These are phyloP conservation scores for Petunia axillaris DNA, from an alignment of 257 asterid species.

Conservation along the genomic window DNA sequence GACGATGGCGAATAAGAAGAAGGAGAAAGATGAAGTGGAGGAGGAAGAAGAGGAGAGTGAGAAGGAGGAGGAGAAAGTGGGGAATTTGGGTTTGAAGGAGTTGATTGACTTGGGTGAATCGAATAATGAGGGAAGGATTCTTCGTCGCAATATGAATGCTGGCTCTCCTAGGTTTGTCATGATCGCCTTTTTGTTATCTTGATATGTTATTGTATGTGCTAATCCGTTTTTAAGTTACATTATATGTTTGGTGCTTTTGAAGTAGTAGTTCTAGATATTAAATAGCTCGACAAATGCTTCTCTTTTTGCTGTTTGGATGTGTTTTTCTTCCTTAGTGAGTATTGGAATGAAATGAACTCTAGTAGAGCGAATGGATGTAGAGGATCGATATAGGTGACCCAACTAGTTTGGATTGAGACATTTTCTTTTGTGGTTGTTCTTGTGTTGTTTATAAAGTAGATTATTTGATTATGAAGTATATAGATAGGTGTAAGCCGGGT, in stretches of 20 bases:
- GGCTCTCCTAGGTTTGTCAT: constrained; percentile 56
- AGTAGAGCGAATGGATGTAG: not conserved
- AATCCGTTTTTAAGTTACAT: not conserved
- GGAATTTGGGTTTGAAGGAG: constrained; percentile 76
- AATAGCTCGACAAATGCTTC: not conserved
- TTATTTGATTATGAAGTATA: too few relatives aligned
- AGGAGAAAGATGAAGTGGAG: constrained; percentile 21
- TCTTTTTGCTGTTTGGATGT: not conserved
- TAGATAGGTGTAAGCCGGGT: not conserved
- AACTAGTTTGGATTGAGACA: not conserved
- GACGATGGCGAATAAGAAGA: constrained; percentile 32
- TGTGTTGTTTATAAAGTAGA: too few relatives aligned
- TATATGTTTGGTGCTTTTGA: not conserved
- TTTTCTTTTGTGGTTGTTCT: too few relatives aligned
- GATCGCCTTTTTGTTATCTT: not conserved
- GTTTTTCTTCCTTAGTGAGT: not conserved
- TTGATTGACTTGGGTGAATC: constrained; percentile 69
- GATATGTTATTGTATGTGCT: not conserved
- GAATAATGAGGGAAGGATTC: constrained; percentile 48
- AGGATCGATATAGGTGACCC: not conserved
- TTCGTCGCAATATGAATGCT: constrained; percentile 73
- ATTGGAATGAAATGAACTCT: not conserved
- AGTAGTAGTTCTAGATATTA: not conserved
- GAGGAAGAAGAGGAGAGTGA: constrained; percentile 22
- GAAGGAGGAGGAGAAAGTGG: constrained; percentile 49